Evolutionary conservation across 768 basidiomycete species (phyloP), one percentile per base, ranked within the genome.

Genomic region (Pleurotus pulmonarius): DNA sequence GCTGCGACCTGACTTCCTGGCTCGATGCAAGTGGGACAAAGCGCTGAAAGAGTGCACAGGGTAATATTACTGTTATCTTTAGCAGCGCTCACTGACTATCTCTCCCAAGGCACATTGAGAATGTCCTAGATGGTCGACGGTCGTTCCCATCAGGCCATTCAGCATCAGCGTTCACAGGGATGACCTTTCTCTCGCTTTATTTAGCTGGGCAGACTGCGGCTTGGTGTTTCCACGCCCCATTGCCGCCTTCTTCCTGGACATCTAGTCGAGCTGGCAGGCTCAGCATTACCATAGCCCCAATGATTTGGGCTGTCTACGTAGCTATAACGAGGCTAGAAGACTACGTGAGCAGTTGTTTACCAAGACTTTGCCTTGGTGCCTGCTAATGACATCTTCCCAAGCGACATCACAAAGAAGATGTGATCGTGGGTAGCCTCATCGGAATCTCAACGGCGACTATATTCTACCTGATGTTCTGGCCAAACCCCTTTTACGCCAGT

Each of bases 91-190:
- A 57, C 46, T 15, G 54, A 20, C 4, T 38, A 11, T 16, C 22
- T n/a, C 46, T 18, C 58, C 77, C 76, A 15, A 53, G 51, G 51
- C 67, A 80, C 34, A 52, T 64, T 16, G 60, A 72, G 4, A 56
- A 65, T 9, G 63, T 87, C 24, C 46, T 73, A 12, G 77, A 81
- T 55, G 85, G 84, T 12, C 71, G 84, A 34, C 74, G 77, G 55
- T 87, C 85, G 0, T 88, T 88, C 63, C 86, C 86, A 5, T 86
- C 85, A 9, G 86, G 86, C 5, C 86, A 88, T 65, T 85, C 86
- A 1, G 84, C 85, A 1, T 80, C 81, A 9, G 86, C 80, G 6
- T 87, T 84, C 63, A 74, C 81, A 2, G 85, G 85, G 26, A 86
- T 87, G 83, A 73, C 78, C 20, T 83, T 86, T 60, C 62, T 85